These are phyloP conservation scores for Carex littledalei DNA, from an alignment of 176 grass and related monocot genomes.

Conservation along the genomic window DNA sequence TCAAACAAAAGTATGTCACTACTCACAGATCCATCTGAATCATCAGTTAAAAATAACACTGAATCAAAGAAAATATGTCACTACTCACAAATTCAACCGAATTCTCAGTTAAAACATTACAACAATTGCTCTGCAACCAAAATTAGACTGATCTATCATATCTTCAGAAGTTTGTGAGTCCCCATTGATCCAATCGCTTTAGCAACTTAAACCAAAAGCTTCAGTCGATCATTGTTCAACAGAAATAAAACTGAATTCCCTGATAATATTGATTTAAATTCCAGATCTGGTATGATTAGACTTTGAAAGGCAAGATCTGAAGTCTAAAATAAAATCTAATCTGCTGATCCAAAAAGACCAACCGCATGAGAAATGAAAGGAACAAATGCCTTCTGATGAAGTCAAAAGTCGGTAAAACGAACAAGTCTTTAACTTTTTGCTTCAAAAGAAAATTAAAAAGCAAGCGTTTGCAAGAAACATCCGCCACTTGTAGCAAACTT, in stretches of 20 bases:
- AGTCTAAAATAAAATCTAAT: neutral
- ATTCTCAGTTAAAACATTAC: neutral
- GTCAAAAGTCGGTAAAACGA: neutral
- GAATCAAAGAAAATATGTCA: neutral
- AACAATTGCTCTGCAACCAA: neutral
- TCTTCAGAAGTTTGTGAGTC: neutral
- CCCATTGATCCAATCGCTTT: neutral
- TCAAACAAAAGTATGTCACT: neutral
- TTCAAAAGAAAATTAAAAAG: neutral
- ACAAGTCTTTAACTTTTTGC: neutral
- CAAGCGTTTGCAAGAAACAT: neutral
- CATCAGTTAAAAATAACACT: neutral
- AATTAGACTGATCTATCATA: neutral
- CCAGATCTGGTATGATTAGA: neutral
- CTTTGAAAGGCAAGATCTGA: slow-evolving; percentile 11
- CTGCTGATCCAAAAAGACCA: neutral
- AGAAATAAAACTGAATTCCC: neutral
- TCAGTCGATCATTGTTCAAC: neutral
- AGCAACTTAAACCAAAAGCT: neutral
- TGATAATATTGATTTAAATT: neutral
- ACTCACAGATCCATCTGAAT: neutral
- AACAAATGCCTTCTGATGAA: neutral
- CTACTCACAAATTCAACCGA: neutral
- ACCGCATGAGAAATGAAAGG: neutral
- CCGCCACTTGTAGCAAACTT: neutral